Conservation (phyloP, 108 stramenopile species). For the Cyclotella baltica region DNA sequence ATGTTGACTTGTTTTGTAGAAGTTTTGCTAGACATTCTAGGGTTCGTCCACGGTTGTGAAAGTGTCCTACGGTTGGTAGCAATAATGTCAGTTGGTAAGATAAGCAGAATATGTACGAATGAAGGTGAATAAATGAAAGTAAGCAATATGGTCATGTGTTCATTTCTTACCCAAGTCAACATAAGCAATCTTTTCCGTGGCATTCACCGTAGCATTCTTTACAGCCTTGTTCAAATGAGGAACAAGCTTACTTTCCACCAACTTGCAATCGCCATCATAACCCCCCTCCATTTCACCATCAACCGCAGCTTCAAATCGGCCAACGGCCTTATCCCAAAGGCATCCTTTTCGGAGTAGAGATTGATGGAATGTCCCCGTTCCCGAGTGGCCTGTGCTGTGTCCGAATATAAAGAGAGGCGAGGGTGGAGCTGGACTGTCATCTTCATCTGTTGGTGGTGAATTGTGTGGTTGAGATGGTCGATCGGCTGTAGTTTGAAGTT, state of each 20-base stretch:
- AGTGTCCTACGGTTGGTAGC: slow-evolving; percentile 19
- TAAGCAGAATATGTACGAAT: not conserved
- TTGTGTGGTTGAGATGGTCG: not conserved
- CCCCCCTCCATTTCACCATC: slow-evolving; percentile 1
- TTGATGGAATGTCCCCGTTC: slow-evolving; percentile 21
- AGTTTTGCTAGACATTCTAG: slow-evolving; percentile 18
- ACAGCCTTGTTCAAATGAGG: not conserved
- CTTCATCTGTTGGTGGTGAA: not conserved
- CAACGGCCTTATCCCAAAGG: not conserved
- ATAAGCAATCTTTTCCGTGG: not conserved
- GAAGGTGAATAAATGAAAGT: not conserved
- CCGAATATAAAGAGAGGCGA: not conserved
- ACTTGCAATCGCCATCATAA: not conserved
- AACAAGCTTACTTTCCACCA: not conserved
- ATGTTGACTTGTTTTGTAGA: not conserved
- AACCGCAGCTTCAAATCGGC: not conserved
- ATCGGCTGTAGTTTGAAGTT: not conserved
- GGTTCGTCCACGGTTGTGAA: slow-evolving; percentile 18
- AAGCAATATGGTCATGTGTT: not conserved
- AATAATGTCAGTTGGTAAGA: not conserved
- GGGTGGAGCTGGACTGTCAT: too few relatives aligned
- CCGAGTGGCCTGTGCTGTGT: slow-evolving; percentile 16
- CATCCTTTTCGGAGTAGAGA: slow-evolving; percentile 1
- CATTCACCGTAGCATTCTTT: not conserved
- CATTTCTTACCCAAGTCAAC: not conserved